Conservation (phyloP, 768 basidiomycete genomes). For the Pholiota microspora region DNA sequence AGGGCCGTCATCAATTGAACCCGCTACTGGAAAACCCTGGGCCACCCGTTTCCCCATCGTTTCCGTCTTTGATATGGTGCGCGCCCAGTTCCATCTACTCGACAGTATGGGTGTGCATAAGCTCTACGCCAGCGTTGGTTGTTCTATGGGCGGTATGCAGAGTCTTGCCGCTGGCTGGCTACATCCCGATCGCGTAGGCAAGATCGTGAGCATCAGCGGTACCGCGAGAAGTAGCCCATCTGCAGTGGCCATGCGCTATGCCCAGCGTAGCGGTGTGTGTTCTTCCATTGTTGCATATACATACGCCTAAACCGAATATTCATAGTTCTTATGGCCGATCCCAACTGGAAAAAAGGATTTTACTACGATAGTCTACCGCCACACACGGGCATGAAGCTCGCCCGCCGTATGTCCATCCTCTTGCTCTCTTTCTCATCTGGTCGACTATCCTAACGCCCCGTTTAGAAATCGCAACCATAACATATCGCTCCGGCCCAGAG, state of each 20-base stretch:
- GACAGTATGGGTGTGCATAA: slow-evolving; percentile 82
- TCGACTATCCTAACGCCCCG: slow-evolving; percentile 1
- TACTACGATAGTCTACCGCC: slow-evolving; percentile 96
- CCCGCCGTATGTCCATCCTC: slow-evolving; percentile 62
- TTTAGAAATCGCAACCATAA: slow-evolving; percentile 96
- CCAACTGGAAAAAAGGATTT: slow-evolving; percentile 99
- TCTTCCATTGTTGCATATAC: slow-evolving; percentile 1
- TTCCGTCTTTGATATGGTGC: slow-evolving; percentile 96
- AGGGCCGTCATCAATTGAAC: slow-evolving; percentile 85
- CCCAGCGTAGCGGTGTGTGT: slow-evolving; percentile 87
- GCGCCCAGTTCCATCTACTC: slow-evolving; percentile 84
- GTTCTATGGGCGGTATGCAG: slow-evolving; percentile 98
- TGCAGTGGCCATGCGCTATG: slow-evolving; percentile 93
- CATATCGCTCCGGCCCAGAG: slow-evolving; percentile 97
- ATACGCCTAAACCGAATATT: neutral
- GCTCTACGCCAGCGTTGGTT: slow-evolving; percentile 91
- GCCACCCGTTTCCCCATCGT: slow-evolving; percentile 91
- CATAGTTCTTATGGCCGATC: slow-evolving; percentile 96
- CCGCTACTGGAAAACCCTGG: slow-evolving; percentile 65
- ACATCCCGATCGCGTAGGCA: slow-evolving; percentile 83
- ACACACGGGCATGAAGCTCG: slow-evolving; percentile 98
- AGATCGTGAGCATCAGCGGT: slow-evolving; percentile 92
- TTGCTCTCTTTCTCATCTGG: neutral
- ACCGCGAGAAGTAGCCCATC: slow-evolving; percentile 90
- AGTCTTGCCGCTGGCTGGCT: slow-evolving; percentile 95